Evolutionary conservation across 208 protist genomes (phyloP).

Genomic region (Crithidia fasciculata): DNA sequence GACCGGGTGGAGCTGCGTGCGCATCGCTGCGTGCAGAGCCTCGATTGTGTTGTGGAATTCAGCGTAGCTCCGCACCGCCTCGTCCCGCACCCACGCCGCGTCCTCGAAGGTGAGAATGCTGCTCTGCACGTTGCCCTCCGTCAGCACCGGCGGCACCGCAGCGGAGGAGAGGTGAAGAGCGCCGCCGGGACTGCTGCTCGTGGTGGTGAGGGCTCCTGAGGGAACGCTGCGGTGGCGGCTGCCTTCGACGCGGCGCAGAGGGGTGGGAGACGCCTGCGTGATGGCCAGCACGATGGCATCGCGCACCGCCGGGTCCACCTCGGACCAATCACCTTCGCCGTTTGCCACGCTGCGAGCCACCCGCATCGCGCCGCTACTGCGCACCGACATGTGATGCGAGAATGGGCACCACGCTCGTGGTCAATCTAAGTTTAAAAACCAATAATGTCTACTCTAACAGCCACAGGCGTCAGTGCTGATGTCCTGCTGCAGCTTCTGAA

Average conservation of each 20-base stretch:
- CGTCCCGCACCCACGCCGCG: conserved; percentile 62
- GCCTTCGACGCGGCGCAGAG: conserved; percentile 12
- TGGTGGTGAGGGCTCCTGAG: not conserved
- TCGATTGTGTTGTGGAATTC: conserved; percentile 89
- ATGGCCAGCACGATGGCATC: conserved; percentile 65
- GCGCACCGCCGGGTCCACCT: conserved; percentile 65
- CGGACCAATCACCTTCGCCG: conserved; percentile 78
- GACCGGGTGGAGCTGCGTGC: conserved; percentile 58
- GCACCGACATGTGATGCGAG: not conserved
- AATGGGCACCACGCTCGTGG: too few relatives aligned
- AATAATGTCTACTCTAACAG: too few relatives aligned
- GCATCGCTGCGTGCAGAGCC: conserved; percentile 53
- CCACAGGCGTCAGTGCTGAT: too few relatives aligned
- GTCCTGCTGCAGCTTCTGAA: too few relatives aligned
- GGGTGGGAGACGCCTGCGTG: conserved; percentile 10
- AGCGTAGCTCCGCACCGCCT: conserved; percentile 76
- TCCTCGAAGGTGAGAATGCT: conserved; percentile 85
- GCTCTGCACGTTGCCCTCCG: conserved; percentile 68
- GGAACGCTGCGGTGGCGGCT: not conserved
- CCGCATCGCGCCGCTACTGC: conserved; percentile 2
- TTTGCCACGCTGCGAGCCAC: conserved; percentile 31
- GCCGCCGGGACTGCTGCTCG: too few relatives aligned
- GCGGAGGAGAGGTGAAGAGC: not conserved
- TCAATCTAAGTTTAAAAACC: too few relatives aligned
- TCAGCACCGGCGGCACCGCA: conserved; percentile 29